Conservation (phyloP, 441 rosid species). For the Populus hybrid region DNA sequence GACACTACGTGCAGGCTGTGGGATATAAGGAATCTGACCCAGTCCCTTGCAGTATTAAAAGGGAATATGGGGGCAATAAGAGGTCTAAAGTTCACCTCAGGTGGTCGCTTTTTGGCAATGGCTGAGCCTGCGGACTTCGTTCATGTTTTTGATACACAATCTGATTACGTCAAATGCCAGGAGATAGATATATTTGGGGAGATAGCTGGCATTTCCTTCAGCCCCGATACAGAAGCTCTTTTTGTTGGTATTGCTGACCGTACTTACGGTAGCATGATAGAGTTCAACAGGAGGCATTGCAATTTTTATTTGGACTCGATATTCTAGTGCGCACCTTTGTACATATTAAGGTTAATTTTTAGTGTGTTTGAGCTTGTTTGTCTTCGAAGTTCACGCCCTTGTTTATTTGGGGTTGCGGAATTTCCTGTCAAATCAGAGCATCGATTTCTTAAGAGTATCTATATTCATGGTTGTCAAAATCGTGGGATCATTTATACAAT, state of each 20-base stretch:
- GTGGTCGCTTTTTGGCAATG: slow-evolving; percentile 51
- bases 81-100: slow-evolving; percentile 42
- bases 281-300: slow-evolving; percentile 41
- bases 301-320: slow-evolving; percentile 33
- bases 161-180: slow-evolving; percentile 44
- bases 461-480: too few species aligned
- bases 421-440: neutral
- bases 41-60: slow-evolving; percentile 47
- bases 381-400: slow-evolving; percentile 1
- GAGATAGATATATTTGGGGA: slow-evolving; percentile 60
- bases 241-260: slow-evolving; percentile 54
- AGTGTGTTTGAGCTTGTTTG: neutral
- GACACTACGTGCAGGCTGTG: slow-evolving; percentile 57
- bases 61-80: slow-evolving; percentile 58
- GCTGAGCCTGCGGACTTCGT: slow-evolving; percentile 61
- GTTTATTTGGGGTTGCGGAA: slow-evolving; percentile 31
- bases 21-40: slow-evolving; percentile 48
- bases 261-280: slow-evolving; percentile 54
- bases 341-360: neutral
- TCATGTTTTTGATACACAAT: slow-evolving; percentile 40
- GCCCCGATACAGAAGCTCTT: slow-evolving; percentile 54
- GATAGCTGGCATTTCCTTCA: slow-evolving; percentile 52
- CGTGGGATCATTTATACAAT: too few species aligned
- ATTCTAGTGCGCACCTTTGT: slow-evolving; percentile 10
- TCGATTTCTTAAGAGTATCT: too few species aligned